phyloP scores from a whole-genome alignment of 179 eudicot species.

The Patellifolia procumbens region DNA sequence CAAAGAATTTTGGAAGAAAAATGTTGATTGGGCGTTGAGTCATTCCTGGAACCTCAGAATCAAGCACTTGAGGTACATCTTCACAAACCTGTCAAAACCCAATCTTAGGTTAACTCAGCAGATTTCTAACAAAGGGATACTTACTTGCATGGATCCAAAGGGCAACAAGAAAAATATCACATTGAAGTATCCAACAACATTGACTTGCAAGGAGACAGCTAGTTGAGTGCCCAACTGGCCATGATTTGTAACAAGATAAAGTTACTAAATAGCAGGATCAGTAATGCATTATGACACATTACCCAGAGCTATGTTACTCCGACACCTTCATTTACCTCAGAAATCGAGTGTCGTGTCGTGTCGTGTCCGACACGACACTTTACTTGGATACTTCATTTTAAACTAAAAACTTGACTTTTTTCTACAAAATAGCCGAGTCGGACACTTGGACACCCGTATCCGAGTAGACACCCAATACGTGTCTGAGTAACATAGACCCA shows the following conservation, averaged over 20 bases:
- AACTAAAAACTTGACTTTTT: too few species aligned
- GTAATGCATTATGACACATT: not conserved
- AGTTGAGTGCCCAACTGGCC: not conserved
- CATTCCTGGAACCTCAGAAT: conserved; percentile 84
- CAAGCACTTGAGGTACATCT: conserved; percentile 91
- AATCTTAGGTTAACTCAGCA: not conserved
- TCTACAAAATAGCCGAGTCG: too few species aligned
- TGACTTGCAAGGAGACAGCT: not conserved
- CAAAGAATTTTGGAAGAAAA: conserved; percentile 84
- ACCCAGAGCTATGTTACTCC: too few species aligned
- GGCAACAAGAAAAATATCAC: not conserved
- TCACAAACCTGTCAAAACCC: conserved; percentile 68
- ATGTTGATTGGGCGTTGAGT: conserved; percentile 85
- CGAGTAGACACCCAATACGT: too few species aligned
- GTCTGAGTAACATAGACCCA: too few species aligned
- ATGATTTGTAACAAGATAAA: not conserved
- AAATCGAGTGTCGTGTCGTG: too few species aligned
- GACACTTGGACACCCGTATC: too few species aligned
- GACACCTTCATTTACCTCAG: too few species aligned
- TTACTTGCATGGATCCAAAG: not conserved
- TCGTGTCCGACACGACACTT: too few species aligned
- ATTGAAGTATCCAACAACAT: not conserved
- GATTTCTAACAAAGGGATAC: not conserved
- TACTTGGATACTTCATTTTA: too few species aligned
- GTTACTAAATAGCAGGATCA: not conserved